These are phyloP conservation scores for Cercospora sp. DNA, from an alignment of 2,329 filamentous ascomycete genomes.

Conservation along the genomic window DNA sequence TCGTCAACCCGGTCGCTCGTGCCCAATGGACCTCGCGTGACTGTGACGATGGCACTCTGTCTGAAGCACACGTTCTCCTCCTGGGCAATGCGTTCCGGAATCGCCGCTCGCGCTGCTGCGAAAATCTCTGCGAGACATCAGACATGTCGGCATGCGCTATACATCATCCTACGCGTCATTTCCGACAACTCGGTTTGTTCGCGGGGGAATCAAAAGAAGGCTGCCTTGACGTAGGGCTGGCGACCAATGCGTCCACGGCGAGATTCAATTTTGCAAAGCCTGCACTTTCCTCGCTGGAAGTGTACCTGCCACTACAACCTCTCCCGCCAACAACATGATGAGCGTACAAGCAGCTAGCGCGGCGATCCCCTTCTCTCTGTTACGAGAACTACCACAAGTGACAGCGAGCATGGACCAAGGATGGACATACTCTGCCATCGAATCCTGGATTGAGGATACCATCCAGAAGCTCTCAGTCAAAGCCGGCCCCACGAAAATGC, in stretches of 20 bases:
- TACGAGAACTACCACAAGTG: conserved; percentile 3
- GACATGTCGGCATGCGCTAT: conserved; percentile 4
- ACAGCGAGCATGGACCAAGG: conserved; percentile 13
- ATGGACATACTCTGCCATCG: conserved; percentile 10
- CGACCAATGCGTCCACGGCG: neutral
- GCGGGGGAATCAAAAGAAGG: neutral
- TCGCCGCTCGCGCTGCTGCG: conserved; percentile 1
- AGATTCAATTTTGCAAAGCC: neutral
- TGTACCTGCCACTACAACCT: neutral
- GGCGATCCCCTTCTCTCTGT: neutral
- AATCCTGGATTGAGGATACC: conserved; percentile 10
- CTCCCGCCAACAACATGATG: neutral
- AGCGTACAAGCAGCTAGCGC: too few relatives aligned
- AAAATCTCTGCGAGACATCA: conserved; percentile 8
- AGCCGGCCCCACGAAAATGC: neutral
- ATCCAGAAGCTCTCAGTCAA: conserved; percentile 4
- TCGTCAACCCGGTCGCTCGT: neutral
- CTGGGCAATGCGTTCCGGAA: neutral
- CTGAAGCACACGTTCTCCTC: neutral
- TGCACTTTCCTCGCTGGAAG: neutral
- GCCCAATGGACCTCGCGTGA: neutral
- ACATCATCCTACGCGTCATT: neutral
- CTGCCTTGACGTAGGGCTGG: neutral
- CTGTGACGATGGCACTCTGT: neutral
- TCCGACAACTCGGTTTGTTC: neutral